Conservation (phyloP, 2,329 filamentous ascomycete species). For the Zarea fungicola region DNA sequence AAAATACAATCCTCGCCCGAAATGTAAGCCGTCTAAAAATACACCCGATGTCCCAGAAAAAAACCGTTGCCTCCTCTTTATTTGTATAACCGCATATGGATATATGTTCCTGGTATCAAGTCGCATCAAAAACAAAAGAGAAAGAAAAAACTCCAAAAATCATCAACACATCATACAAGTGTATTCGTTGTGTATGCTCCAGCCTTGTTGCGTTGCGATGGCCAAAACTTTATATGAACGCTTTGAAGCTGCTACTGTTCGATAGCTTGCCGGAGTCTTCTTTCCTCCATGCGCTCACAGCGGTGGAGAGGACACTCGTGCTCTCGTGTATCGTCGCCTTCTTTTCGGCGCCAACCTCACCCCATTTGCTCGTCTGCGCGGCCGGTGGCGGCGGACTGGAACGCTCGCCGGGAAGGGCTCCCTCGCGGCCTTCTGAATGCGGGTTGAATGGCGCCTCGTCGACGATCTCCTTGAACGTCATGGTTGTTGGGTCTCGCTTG, state of each 20-base stretch:
- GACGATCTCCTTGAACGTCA: slow-evolving; percentile 30
- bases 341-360: slow-evolving; percentile 12
- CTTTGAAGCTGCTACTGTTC: slow-evolving; percentile 13
- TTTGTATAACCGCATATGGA: background rate
- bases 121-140: slow-evolving; percentile 1
- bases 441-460: slow-evolving; percentile 34
- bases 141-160: background rate
- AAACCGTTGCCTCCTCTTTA: background rate
- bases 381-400: slow-evolving; percentile 18
- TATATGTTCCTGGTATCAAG: slow-evolving; percentile 12
- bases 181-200: background rate
- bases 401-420: slow-evolving; percentile 19
- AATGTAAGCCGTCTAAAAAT: too few species aligned
- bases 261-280: slow-evolving; percentile 13
- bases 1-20: too few species aligned
- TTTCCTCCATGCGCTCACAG: slow-evolving; percentile 8
- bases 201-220: background rate
- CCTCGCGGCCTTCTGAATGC: slow-evolving; percentile 24
- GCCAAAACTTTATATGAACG: slow-evolving; percentile 9
- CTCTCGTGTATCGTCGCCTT: slow-evolving; percentile 6
- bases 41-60: background rate
- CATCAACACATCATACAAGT: background rate
- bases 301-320: background rate
- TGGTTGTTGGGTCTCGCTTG: slow-evolving; percentile 23
- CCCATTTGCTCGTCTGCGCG: slow-evolving; percentile 24